These are phyloP conservation scores for Annona cherimola DNA, from an alignment of 164 flowering plant species.

Conservation along the genomic window DNA sequence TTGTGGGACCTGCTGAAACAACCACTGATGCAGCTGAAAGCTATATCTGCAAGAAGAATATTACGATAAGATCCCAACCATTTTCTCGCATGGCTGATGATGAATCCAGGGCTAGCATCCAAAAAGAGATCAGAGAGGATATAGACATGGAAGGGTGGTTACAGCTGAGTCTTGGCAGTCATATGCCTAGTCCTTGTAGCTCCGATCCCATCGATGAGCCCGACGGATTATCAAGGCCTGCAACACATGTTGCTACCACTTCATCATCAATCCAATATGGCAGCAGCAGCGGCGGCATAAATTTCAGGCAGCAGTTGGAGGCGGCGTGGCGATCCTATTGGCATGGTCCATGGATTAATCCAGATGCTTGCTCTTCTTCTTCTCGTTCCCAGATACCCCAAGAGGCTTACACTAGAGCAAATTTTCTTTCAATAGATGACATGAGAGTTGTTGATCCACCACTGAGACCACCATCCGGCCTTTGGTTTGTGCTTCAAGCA, in stretches of 20 bases:
- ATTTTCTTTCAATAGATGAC: slow-evolving; percentile 11
- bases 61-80: slow-evolving; percentile 23
- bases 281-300: slow-evolving; percentile 22
- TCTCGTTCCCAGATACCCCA: slow-evolving; percentile 28
- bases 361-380: slow-evolving; percentile 6
- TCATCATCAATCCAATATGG: slow-evolving; percentile 7
- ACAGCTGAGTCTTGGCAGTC: slow-evolving; percentile 58
- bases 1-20: slow-evolving; percentile 2
- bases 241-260: not conserved
- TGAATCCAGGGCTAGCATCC: slow-evolving; percentile 41
- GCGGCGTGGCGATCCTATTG: slow-evolving; percentile 39
- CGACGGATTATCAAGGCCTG: slow-evolving; percentile 10
- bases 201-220: not conserved
- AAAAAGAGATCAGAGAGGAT: slow-evolving; percentile 1
- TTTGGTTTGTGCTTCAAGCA: slow-evolving; percentile 90
- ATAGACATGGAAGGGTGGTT: slow-evolving; percentile 49
- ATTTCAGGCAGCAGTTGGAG: slow-evolving; percentile 28
- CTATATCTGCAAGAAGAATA: not conserved
- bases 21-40: too few relatives aligned
- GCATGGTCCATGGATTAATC: slow-evolving; percentile 25
- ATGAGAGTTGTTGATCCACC: slow-evolving; percentile 64
- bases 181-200: slow-evolving; percentile 3
- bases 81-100: slow-evolving; percentile 52
- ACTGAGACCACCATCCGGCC: slow-evolving; percentile 62
- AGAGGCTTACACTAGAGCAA: not conserved